These are phyloP conservation scores for Paraphoma sp. DNA, from an alignment of 2,329 filamentous ascomycete genomes.

Conservation along the genomic window DNA sequence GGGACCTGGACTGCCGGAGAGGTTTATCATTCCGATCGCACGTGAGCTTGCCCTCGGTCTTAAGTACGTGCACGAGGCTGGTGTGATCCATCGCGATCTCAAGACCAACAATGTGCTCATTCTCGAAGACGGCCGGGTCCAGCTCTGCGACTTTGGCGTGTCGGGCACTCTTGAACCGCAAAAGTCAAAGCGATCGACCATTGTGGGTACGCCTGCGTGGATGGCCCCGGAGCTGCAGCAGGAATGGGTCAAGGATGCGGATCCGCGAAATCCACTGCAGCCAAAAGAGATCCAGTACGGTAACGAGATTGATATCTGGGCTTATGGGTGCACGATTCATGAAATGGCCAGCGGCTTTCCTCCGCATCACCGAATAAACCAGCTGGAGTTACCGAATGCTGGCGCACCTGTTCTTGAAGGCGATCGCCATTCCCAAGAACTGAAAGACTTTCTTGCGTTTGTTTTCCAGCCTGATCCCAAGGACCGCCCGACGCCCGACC, in stretches of 20 bases:
- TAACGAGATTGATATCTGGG: conserved; percentile 75
- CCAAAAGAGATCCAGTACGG: conserved; percentile 62
- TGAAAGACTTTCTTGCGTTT: conserved; percentile 75
- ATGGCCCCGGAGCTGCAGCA: conserved; percentile 77
- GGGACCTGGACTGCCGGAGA: conserved; percentile 59
- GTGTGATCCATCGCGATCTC: conserved; percentile 70
- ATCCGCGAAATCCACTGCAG: conserved; percentile 58
- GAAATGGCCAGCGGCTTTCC: conserved; percentile 82
- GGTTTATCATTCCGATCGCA: conserved; percentile 69
- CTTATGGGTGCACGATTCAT: conserved; percentile 80
- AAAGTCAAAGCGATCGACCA: conserved; percentile 77
- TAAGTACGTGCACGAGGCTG: conserved; percentile 69
- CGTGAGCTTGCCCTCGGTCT: conserved; percentile 68
- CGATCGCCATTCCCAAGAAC: conserved; percentile 70
- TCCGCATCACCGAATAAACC: conserved; percentile 63
- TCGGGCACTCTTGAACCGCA: conserved; percentile 78
- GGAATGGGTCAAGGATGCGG: conserved; percentile 61
- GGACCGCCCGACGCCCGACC: conserved; percentile 72
- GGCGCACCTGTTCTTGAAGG: conserved; percentile 72
- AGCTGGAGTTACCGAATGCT: conserved; percentile 50
- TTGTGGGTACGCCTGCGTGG: conserved; percentile 85
- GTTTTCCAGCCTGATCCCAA: conserved; percentile 73
- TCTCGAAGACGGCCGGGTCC: conserved; percentile 76
- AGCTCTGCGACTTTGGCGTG: conserved; percentile 86
- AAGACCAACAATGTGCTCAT: conserved; percentile 80